Percentiles rank a stretch among this genome's conserved stretches.
Conservation (phyloP, 2,329 filamentous ascomycete species). For the Xylaria sp. region DNA sequence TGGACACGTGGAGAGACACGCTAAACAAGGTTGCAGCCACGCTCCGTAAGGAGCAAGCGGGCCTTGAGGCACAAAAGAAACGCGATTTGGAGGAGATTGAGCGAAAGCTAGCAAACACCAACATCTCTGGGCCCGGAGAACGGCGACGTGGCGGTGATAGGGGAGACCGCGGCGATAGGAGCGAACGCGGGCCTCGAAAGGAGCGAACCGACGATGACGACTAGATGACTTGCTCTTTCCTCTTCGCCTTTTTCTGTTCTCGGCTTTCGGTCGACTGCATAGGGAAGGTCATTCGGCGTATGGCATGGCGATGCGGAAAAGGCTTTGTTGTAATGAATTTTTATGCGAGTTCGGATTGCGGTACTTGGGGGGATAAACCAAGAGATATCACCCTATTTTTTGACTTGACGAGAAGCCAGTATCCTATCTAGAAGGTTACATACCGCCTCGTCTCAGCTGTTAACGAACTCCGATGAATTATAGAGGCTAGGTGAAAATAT, state of each 20-base stretch:
- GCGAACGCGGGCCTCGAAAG: slow-evolving; percentile 51
- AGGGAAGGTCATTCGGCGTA: slow-evolving; percentile 44
- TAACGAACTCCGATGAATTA: slow-evolving; percentile 25
- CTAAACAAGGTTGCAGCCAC: slow-evolving; percentile 81
- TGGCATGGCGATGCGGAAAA: slow-evolving; percentile 45
- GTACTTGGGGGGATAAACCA: slow-evolving; percentile 27
- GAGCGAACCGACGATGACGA: slow-evolving; percentile 68
- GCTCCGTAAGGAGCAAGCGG: slow-evolving; percentile 82
- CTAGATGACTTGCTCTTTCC: slow-evolving; percentile 50
- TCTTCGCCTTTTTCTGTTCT: slow-evolving; percentile 41
- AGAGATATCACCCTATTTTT: slow-evolving; percentile 21
- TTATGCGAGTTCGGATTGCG: slow-evolving; percentile 34
- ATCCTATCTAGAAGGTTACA: slow-evolving; percentile 31
- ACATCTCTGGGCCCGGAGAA: slow-evolving; percentile 51
- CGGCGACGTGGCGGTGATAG: slow-evolving; percentile 44
- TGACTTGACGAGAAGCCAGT: slow-evolving; percentile 24
- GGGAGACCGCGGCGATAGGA: slow-evolving; percentile 43
- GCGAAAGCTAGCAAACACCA: slow-evolving; percentile 66
- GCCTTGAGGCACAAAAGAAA: slow-evolving; percentile 80
- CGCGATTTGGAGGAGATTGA: slow-evolving; percentile 78
- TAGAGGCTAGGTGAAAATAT: slow-evolving; percentile 30
- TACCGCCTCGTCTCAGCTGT: slow-evolving; percentile 29
- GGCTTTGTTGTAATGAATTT: slow-evolving; percentile 41
- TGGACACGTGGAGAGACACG: slow-evolving; percentile 91
- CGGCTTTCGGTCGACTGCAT: slow-evolving; percentile 43